These are phyloP conservation scores for Colletotrichum sp. DNA, from an alignment of 2,329 filamentous ascomycete species.

Conservation along the genomic window DNA sequence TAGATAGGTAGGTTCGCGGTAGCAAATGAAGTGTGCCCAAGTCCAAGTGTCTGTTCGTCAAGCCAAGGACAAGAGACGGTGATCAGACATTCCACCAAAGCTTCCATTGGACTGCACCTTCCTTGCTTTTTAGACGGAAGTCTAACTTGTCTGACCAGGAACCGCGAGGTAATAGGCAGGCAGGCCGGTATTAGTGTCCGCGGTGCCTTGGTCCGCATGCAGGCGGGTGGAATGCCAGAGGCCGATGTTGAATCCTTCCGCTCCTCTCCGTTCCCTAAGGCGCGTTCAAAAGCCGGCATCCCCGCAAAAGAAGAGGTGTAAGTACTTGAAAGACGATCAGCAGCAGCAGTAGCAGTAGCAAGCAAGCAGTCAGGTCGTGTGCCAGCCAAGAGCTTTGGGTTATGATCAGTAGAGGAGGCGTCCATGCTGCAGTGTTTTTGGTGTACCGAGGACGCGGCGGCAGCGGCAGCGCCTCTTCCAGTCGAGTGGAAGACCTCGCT, in stretches of 20 bases:
- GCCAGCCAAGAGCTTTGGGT: neutral
- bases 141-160: neutral
- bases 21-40: neutral
- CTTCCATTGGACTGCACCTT: neutral
- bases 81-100: constrained; percentile 7
- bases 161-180: neutral
- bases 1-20: neutral
- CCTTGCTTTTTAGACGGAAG: neutral
- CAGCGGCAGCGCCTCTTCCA: neutral
- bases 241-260: neutral
- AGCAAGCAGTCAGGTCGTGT: neutral
- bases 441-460: neutral
- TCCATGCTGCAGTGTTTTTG: neutral
- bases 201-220: neutral
- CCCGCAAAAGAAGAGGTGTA: neutral
- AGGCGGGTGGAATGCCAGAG: neutral
- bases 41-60: neutral
- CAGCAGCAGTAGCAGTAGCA: neutral
- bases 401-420: neutral
- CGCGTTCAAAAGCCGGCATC: neutral
- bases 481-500: neutral
- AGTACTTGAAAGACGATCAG: neutral
- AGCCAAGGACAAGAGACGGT: neutral
- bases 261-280: neutral
- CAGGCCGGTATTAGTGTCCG: neutral